Percentiles rank a stretch among this genome's conserved stretches.
These are phyloP conservation scores for Cavenderia fasciculata DNA, from an alignment of 78 protist species.

Conservation along the genomic window DNA sequence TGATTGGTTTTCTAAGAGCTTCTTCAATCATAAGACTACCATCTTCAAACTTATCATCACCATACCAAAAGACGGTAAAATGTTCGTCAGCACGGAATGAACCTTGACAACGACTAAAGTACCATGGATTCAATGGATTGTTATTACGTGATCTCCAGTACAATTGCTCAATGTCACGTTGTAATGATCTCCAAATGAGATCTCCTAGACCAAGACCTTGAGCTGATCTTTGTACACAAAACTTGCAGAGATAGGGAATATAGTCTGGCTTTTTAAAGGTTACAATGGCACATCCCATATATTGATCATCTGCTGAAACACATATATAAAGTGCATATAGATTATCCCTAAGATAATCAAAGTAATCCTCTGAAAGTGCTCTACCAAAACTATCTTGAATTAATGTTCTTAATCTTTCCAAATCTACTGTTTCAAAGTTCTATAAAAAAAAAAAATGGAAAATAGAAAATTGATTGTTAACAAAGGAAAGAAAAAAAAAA, in stretches of 20 bases:
- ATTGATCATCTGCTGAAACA: slow-evolving; percentile 14
- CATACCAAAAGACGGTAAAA: slow-evolving; percentile 67
- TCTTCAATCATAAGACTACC: slow-evolving; percentile 40
- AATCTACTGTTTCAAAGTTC: background rate
- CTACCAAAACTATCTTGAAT: slow-evolving; percentile 51
- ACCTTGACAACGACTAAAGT: slow-evolving; percentile 68
- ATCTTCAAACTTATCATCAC: slow-evolving; percentile 71
- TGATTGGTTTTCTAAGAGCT: slow-evolving; percentile 50
- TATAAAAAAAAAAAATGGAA: no score
- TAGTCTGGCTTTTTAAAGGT: slow-evolving; percentile 49
- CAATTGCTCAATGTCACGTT: slow-evolving; percentile 50
- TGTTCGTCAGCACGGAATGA: slow-evolving; percentile 42
- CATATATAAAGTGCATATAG: slow-evolving; percentile 42
- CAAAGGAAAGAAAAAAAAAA: no score
- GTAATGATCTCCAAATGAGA: slow-evolving; percentile 54
- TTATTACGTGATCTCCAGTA: slow-evolving; percentile 59
- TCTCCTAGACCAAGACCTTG: slow-evolving; percentile 69
- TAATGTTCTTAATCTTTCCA: background rate
- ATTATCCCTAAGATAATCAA: slow-evolving; percentile 16
- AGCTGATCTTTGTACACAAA: slow-evolving; percentile 47
- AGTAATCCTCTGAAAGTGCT: slow-evolving; percentile 11
- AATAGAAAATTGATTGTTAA: no score
- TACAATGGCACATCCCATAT: slow-evolving; percentile 50
- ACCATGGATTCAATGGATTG: slow-evolving; percentile 65
- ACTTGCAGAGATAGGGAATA: slow-evolving; percentile 65